These are phyloP conservation scores for Trichophaea hybrida DNA, from an alignment of 2,329 filamentous ascomycete genomes.

Conservation along the genomic window DNA sequence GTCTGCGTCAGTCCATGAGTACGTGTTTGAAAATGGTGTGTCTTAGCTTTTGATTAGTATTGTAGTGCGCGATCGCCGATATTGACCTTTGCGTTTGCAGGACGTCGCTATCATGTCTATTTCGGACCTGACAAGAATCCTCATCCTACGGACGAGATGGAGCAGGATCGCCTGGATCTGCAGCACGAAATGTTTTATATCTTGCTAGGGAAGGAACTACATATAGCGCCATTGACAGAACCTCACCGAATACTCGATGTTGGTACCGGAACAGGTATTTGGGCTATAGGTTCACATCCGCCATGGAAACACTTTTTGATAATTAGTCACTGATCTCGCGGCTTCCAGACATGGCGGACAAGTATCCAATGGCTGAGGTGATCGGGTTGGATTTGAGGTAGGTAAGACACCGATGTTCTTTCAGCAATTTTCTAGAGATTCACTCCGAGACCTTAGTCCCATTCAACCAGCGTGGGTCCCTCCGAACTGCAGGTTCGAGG, in stretches of 20 bases:
- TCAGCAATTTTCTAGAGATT: constrained; percentile 27
- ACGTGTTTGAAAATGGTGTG: background rate
- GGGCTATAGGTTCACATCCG: background rate
- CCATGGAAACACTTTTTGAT: background rate
- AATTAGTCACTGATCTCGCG: background rate
- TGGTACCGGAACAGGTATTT: background rate
- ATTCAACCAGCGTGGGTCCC: constrained; percentile 30
- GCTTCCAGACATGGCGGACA: background rate
- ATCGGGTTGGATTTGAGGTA: constrained; percentile 29
- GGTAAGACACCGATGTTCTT: constrained; percentile 29
- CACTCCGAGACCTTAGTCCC: constrained; percentile 28
- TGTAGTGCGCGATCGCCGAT: background rate
- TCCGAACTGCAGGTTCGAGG: constrained; percentile 28
- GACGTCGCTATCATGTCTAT: background rate
- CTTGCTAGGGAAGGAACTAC: constrained; percentile 33
- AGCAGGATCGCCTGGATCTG: constrained; percentile 9
- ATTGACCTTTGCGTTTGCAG: background rate
- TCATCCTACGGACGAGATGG: constrained; percentile 4
- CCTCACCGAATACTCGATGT: background rate
- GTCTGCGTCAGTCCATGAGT: background rate
- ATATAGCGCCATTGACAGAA: constrained; percentile 32
- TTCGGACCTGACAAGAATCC: background rate
- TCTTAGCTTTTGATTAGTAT: background rate
- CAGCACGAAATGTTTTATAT: constrained; percentile 24
- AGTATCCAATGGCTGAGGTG: constrained; percentile 16